Evolutionary conservation across 1,284 basidiomycete species (phyloP), one percentile per base, ranked within the genome.

Genomic region (Gymnopus androsaceus): DNA sequence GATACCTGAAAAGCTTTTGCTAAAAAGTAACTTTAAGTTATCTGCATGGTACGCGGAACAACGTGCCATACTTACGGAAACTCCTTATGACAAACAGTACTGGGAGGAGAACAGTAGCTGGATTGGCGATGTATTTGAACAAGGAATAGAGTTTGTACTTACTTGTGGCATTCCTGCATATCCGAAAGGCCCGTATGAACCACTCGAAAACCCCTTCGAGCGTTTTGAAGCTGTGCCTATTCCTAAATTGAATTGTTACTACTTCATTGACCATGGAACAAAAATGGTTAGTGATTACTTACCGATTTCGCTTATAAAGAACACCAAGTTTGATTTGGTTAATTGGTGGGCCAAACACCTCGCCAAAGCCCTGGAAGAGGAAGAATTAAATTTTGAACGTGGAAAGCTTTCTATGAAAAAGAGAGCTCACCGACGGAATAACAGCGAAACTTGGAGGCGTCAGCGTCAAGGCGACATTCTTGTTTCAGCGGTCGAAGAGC

Each of bases 211-310:
- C 8, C 50, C 27, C 2, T 19, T 15, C 15, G 2, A 44, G 15
- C 54, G 37, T 7, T 42, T 55, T 49, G 37, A 31, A 17, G n/a
- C n/a, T n/a, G n/a, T n/a, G n/a, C n/a, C n/a, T n/a, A 19, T 42
- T 42, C 15, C 5, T 38, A 17, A 17, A 17, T 7, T 14, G 37
- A n/a, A 14, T 14, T 5, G n/a, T 17, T 38, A 38, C n/a, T 38
- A 38, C n/a, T 38, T 38, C n/a, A 38, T 38, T 38, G 37, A 38
- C 37, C 5, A 17, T 5, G 37, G n/a, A 38, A 38, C 7, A 9
- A 9, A 5, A 11, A n/a, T 38, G 11, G n/a, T 5, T 38, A 38
- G 37, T n/a, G n/a, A 38, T 7, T n/a, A 38, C 11, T 14, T 38
- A 14, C 37, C 37, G 5, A 17, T 38, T 38, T 11, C 9, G 37